Evolutionary conservation across 176 grass and related monocot genomes (phyloP), one percentile per base, ranked within the genome.

Genomic region (Phoenix roebelenii): DNA sequence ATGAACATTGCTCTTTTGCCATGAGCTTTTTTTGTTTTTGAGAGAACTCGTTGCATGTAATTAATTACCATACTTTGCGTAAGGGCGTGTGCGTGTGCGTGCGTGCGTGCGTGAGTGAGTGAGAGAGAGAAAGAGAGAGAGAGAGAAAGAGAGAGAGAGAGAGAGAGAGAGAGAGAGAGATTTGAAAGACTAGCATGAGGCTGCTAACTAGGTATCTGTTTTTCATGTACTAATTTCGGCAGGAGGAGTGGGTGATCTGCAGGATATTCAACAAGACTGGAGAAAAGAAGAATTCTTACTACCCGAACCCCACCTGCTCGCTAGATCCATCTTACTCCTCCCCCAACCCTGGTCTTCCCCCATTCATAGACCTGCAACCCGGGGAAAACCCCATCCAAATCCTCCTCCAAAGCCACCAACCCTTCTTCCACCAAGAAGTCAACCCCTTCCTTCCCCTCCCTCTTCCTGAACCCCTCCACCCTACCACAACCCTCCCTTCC

Each of bases 201-300:
- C 7, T 39, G 12, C 35, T 39, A 12, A 39, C 9, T 12, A 39
- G 1, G 12, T 10, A 39, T 12, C 35, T 39, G 7, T 39, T 12
- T 39, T 39, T 10, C 35, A 39, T 39, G 35, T 12, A 39, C 30
- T 25, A 56, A 15, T 20, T 72, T 29, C 59, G 69, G 68, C 87
- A 91, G 87, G 87, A 88, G 63, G 92, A 97, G 81, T 91, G 92
- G 92, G 92, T 91, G 72, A 87, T 97, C 54, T 97, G 92, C 75
- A 97, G 92, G 78, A 91, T 97, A 67, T 84, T 97, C 64, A 80
- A 91, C 81, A 97, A 97, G 80, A 39, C 35, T 2, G 91, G 79
- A 72, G 61, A 71, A 76, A 87, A 82, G 84, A 88, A 70, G 54
- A 67, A 73, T 67, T 78, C 73, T 60, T 77, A 77, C 80, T 23